A percentile compares a stretch with the other conserved stretches of the same genome.
phyloP scores from a whole-genome alignment of 768 basidiomycete genomes.

The Tulasnella sp. region DNA sequence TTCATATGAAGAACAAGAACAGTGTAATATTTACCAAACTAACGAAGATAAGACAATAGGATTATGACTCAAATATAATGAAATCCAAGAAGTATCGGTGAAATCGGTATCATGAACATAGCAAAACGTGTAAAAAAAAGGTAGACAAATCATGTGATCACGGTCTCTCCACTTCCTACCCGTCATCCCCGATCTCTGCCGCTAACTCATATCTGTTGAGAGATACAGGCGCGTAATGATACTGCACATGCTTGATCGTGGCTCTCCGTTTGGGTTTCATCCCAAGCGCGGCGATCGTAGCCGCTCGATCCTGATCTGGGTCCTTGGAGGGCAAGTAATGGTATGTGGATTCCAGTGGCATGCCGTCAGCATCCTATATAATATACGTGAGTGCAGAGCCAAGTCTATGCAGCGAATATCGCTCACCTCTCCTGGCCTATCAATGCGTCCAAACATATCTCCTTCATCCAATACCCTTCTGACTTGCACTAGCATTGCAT shows the following conservation, averaged over 20 bases:
- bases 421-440: not conserved
- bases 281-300: not conserved
- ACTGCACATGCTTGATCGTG: slow-evolving; percentile 1
- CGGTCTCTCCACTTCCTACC: too few relatives aligned
- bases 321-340: not conserved
- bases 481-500: not conserved
- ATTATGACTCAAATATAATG: too few relatives aligned
- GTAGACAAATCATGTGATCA: too few relatives aligned
- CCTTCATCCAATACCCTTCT: not conserved
- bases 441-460: slow-evolving; percentile 3
- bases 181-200: not conserved
- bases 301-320: slow-evolving; percentile 2
- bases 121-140: too few relatives aligned
- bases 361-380: slow-evolving; percentile 2
- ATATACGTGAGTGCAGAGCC: too few relatives aligned
- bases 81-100: too few relatives aligned
- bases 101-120: too few relatives aligned
- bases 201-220: not conserved
- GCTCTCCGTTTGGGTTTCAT: not conserved
- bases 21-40: too few relatives aligned
- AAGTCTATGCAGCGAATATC: not conserved
- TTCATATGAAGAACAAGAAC: too few relatives aligned
- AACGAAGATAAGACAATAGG: too few relatives aligned
- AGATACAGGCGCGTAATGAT: not conserved
- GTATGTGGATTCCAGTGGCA: not conserved